Percentiles rank a stretch among this genome's conserved stretches.
These are phyloP conservation scores for Solanum aculeatissimum DNA, from an alignment of 305 asterid genomes.

Conservation along the genomic window DNA sequence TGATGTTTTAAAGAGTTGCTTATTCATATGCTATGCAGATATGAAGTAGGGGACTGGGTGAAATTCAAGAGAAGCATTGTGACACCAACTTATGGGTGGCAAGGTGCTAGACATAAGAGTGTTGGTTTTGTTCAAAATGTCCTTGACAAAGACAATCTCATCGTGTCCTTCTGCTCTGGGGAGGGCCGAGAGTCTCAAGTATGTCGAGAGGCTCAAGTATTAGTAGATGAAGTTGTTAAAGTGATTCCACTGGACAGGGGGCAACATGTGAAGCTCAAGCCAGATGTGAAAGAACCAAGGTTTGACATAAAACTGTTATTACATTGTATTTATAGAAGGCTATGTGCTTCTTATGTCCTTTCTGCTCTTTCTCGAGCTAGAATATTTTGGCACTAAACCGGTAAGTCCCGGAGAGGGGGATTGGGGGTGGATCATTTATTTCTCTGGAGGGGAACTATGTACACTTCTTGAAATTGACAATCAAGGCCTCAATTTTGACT, in stretches of 20 bases:
- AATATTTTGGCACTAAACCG: neutral
- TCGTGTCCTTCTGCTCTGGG: constrained; percentile 78
- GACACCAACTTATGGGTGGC: constrained; percentile 87
- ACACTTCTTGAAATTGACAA: neutral
- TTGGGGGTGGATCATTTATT: neutral
- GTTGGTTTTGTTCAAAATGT: constrained; percentile 93
- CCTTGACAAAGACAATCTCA: constrained; percentile 61
- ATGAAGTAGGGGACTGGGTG: constrained; percentile 91
- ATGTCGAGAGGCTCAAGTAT: constrained; percentile 56
- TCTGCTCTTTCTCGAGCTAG: neutral
- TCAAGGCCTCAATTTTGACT: neutral
- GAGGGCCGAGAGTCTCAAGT: constrained; percentile 59
- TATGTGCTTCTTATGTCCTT: neutral
- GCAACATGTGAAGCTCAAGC: constrained; percentile 84
- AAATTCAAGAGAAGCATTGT: constrained; percentile 63
- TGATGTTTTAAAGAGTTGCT: neutral
- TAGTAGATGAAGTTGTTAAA: constrained; percentile 66
- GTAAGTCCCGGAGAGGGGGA: neutral
- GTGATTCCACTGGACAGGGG: constrained; percentile 93
- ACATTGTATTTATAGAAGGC: neutral
- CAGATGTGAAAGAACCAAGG: constrained; percentile 91
- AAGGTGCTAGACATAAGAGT: constrained; percentile 79
- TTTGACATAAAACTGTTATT: constrained; percentile 10
- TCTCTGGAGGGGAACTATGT: neutral
- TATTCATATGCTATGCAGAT: constrained; percentile 25